Evolutionary conservation across 108 stramenopile genomes (phyloP).

Genomic region (Craspedostauros australis): DNA sequence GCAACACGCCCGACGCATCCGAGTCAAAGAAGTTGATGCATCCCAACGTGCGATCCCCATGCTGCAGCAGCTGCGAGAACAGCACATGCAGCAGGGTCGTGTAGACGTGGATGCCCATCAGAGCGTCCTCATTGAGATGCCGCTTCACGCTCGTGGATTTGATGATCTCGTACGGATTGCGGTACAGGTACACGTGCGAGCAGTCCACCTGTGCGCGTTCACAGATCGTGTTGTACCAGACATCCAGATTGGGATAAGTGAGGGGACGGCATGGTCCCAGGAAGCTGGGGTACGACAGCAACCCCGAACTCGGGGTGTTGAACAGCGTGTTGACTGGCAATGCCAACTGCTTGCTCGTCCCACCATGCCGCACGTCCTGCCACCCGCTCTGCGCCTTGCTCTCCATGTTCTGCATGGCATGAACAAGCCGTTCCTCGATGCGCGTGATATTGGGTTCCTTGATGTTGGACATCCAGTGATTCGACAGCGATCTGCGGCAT

Average conservation of each 20-base stretch:
- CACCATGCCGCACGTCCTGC: too few relatives aligned
- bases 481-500: too few relatives aligned
- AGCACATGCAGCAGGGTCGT: constrained; percentile 13
- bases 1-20: too few relatives aligned
- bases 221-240: constrained; percentile 13
- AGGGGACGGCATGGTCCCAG: constrained; percentile 1
- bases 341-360: too few relatives aligned
- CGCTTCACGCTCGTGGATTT: neutral
- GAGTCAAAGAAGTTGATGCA: neutral
- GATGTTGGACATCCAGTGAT: too few relatives aligned
- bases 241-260: constrained; percentile 16
- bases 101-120: neutral
- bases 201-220: constrained; percentile 12
- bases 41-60: neutral
- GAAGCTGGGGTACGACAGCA: constrained; percentile 19
- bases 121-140: neutral
- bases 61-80: neutral
- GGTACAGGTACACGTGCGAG: constrained; percentile 6
- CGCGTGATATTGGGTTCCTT: too few relatives aligned
- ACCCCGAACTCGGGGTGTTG: neutral
- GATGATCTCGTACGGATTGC: constrained; percentile 8
- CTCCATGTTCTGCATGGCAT: too few relatives aligned
- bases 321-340: neutral
- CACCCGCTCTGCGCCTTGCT: too few relatives aligned
- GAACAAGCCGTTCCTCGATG: too few relatives aligned